Conservation (phyloP, 164 flowering plant genomes). For the Houttuynia cordata region DNA sequence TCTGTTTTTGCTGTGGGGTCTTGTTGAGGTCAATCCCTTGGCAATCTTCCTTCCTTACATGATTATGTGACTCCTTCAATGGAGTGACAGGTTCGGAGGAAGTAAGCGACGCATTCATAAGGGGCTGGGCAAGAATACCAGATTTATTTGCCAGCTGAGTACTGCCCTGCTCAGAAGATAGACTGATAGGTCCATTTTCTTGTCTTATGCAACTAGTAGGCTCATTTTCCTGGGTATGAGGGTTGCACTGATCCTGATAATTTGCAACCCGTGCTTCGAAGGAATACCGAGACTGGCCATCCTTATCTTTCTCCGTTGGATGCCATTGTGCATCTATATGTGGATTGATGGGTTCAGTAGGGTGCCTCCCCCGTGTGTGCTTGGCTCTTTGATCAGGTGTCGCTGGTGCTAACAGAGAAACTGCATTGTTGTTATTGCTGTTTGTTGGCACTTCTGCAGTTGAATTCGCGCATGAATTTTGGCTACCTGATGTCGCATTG, state of each 20-base stretch:
- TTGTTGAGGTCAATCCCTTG: neutral
- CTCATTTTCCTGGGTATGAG: neutral
- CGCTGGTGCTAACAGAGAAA: neutral
- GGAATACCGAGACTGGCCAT: too few relatives aligned
- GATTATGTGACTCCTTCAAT: neutral
- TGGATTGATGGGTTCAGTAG: too few relatives aligned
- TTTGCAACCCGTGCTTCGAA: neutral
- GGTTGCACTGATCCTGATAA: neutral
- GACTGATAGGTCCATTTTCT: neutral
- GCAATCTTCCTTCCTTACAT: neutral
- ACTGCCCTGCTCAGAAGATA: neutral
- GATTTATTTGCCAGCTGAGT: neutral
- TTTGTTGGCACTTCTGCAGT: neutral
- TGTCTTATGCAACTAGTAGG: neutral
- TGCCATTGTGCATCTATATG: too few relatives aligned
- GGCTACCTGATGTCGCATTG: neutral
- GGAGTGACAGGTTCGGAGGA: neutral
- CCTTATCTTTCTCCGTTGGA: too few relatives aligned
- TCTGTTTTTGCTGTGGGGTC: neutral
- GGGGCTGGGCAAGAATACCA: neutral
- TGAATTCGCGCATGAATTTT: neutral
- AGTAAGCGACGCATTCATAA: neutral
- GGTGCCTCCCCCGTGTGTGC: too few relatives aligned
- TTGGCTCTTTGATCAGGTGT: too few relatives aligned
- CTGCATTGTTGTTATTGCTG: neutral